These are phyloP conservation scores for Aspergillus flavus DNA, from an alignment of 2,329 filamentous ascomycete genomes.

Conservation along the genomic window DNA sequence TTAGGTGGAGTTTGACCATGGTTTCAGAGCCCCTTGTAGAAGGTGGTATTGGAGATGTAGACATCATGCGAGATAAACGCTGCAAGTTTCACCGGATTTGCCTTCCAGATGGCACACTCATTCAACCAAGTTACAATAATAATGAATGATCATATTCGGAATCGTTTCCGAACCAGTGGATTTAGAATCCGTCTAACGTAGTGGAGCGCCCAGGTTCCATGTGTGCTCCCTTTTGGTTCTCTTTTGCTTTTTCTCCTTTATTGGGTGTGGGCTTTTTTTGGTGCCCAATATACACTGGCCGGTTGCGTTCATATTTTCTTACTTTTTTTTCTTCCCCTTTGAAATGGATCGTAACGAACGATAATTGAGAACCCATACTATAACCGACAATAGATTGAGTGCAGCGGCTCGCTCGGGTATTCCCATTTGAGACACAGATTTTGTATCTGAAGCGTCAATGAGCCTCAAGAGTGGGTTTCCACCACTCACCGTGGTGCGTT, in stretches of 20 bases:
- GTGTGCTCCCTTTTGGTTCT: background rate
- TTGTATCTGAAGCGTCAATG: background rate
- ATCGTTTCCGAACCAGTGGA: background rate
- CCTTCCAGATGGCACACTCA: background rate
- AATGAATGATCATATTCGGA: background rate
- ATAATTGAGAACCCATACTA: background rate
- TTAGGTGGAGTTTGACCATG: background rate
- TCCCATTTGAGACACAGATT: background rate
- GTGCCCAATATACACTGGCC: background rate
- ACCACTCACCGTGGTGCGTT: background rate
- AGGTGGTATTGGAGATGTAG: background rate
- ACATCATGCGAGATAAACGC: background rate
- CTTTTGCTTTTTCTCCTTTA: background rate
- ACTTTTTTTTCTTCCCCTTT: background rate
- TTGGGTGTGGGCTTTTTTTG: background rate
- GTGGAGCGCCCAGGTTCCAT: background rate
- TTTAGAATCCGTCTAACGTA: background rate
- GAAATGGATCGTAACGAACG: background rate
- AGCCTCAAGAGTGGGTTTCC: background rate
- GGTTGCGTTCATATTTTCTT: background rate
- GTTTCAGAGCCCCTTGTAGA: background rate
- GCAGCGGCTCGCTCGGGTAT: background rate
- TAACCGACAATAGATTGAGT: background rate
- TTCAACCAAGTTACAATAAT: background rate
- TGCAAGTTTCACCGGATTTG: background rate